These are phyloP conservation scores for Geotrichum citri-aurantii DNA, from an alignment of 1,139 yeast species.

Conservation along the genomic window DNA sequence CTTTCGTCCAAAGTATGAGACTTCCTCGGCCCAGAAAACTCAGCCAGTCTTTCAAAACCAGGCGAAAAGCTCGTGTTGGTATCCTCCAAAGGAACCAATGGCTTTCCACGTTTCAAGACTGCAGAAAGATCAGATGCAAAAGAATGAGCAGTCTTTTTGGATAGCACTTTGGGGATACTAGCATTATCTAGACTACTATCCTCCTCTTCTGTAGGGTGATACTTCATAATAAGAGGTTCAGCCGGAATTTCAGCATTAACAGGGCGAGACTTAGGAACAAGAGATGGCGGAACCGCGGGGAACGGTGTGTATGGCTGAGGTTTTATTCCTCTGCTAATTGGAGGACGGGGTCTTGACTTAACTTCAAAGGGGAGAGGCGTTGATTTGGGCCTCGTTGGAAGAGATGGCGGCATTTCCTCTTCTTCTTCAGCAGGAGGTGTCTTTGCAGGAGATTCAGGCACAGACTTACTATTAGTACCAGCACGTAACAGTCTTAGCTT, in stretches of 20 bases:
- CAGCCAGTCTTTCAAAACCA: conserved; percentile 17
- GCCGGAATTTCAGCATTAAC: conserved; percentile 11
- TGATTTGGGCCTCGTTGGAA: conserved; percentile 8
- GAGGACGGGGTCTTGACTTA: neutral
- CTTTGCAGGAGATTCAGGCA: neutral
- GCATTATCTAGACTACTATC: conserved; percentile 7
- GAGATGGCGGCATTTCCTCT: conserved; percentile 2
- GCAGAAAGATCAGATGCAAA: conserved; percentile 19
- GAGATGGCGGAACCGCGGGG: conserved; percentile 15
- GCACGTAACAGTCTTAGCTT: conserved; percentile 26
- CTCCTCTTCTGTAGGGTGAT: conserved; percentile 5
- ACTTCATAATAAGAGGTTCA: conserved; percentile 10
- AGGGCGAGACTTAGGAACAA: conserved; percentile 13
- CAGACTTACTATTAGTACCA: conserved; percentile 10
- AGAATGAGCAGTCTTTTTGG: conserved; percentile 16
- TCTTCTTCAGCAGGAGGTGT: neutral
- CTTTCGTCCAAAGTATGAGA: conserved; percentile 17
- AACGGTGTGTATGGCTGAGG: conserved; percentile 7
- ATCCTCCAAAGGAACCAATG: conserved; percentile 13
- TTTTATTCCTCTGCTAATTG: neutral
- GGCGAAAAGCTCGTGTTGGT: conserved; percentile 18
- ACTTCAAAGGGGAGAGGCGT: neutral
- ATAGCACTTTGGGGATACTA: conserved; percentile 11
- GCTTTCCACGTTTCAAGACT: conserved; percentile 18
- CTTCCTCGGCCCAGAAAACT: conserved; percentile 14